These are phyloP conservation scores for Teratosphaeria nubilosa DNA, from an alignment of 2,329 filamentous ascomycete species.

Conservation along the genomic window DNA sequence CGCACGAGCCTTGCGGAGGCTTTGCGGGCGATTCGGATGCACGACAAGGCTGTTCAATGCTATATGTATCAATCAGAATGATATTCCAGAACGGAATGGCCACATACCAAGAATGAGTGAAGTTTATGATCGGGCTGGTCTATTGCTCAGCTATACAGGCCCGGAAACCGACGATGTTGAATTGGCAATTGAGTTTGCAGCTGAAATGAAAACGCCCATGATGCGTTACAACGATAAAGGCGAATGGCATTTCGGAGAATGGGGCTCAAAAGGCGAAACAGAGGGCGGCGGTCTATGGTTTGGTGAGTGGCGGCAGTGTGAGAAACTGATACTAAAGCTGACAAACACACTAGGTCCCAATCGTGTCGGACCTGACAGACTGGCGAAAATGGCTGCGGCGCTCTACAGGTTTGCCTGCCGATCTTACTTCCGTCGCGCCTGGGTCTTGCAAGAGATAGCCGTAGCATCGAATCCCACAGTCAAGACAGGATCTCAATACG, in stretches of 20 bases:
- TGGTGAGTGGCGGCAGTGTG: background rate
- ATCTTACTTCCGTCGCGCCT: background rate
- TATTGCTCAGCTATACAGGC: background rate
- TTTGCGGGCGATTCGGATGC: background rate
- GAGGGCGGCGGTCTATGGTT: background rate
- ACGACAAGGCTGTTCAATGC: background rate
- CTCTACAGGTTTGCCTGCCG: background rate
- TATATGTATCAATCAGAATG: constrained; percentile 1
- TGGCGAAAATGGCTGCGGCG: background rate
- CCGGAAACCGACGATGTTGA: constrained; percentile 3
- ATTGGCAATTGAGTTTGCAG: constrained; percentile 2
- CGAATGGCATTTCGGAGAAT: constrained; percentile 7
- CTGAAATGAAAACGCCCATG: constrained; percentile 3
- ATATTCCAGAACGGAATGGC: background rate
- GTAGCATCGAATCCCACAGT: background rate
- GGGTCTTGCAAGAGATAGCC: background rate
- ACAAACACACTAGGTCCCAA: background rate
- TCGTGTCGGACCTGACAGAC: background rate
- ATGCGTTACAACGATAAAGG: constrained; percentile 3
- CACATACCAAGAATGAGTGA: background rate
- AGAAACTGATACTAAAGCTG: background rate
- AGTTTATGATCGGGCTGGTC: background rate
- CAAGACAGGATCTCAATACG: background rate
- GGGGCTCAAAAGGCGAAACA: background rate
- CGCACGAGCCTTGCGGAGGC: background rate